Evolutionary conservation across 2,329 filamentous ascomycete genomes (phyloP).

Genomic region (Emydomyces testavorans): DNA sequence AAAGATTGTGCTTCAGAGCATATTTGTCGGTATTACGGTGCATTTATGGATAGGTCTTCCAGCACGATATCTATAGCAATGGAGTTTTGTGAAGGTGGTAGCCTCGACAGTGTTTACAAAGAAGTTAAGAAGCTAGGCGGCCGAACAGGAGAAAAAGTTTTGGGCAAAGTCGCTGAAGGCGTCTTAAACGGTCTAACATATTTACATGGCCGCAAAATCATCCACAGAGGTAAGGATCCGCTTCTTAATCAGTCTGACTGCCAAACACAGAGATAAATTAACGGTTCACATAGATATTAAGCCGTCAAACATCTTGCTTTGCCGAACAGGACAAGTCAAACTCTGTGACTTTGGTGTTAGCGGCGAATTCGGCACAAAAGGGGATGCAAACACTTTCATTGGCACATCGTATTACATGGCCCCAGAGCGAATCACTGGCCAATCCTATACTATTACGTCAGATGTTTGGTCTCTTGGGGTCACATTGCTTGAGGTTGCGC

Average conservation of each 20-base stretch:
- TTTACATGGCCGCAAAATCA: constrained; percentile 89
- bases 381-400: constrained; percentile 97
- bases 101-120: constrained; percentile 89
- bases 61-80: constrained; percentile 97
- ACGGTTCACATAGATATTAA: constrained; percentile 63
- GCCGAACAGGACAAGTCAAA: constrained; percentile 86
- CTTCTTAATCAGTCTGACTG: neutral
- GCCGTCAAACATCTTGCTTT: constrained; percentile 90
- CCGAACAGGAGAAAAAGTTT: constrained; percentile 88
- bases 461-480: constrained; percentile 98
- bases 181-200: constrained; percentile 90
- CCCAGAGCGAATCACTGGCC: constrained; percentile 90
- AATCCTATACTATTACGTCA: constrained; percentile 96
- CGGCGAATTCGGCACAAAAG: constrained; percentile 95
- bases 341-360: constrained; percentile 97
- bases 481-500: constrained; percentile 95
- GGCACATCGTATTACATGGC: constrained; percentile 99
- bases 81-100: constrained; percentile 97
- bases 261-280: neutral
- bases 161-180: constrained; percentile 92
- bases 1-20: constrained; percentile 92
- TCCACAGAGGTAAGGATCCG: constrained; percentile 55
- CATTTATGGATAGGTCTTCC: constrained; percentile 90
- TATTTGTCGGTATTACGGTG: constrained; percentile 95
- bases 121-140: constrained; percentile 94